Base-by-base conservation (phyloP, 176 grass and related monocot genomes). In the Aegilops longissima region DNA sequence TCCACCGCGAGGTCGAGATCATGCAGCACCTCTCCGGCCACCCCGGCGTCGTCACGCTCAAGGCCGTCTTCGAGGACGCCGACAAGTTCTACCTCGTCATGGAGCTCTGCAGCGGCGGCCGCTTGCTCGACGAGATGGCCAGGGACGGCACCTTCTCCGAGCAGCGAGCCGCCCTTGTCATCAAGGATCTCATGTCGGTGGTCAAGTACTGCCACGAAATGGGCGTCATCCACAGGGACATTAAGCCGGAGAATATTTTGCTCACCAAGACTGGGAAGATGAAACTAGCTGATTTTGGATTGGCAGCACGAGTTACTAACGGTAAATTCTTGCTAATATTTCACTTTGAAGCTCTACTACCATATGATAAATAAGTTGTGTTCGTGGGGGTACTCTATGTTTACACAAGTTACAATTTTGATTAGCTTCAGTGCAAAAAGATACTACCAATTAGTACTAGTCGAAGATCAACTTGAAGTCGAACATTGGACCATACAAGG, bases 1-100 rank as follows among this genome's bases (percentile, higher is more conserved):
- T 92, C 21, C 97, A 99, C 73, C 92, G 89, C 21, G 97, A 99
- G 87, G 97, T 99, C 17, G 97, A 99, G 90, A 99, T 99, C 86
- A 99, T 99, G 97, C 97, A 97, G 80, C 97, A 99, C 83, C 86
- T 99, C 30, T 99, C 97, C 14, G 97, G 97, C 12, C 97, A 99
- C 82, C 90, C 94, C 5, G 92, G 92, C 47, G 76, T 99, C 69
- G 94, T 99, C 71, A 97, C 91, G 67, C 92, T 99, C 70, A 92
- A 87, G 78, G 83, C 94, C 25, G 97, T 97, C 34, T 99, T 97
- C 73, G 97, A 99, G 85, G 94, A 97, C 83, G 77, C 80, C 5
- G 89, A 90, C 31, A 89, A 69, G 17, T 93, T 97, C 49, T 93
- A 99, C 83, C 83, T 99, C 39, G 89, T 99, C 66, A 97, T 99